Evolutionary conservation across 139 green algal genomes (phyloP), one percentile per base, ranked within the genome.

Genomic region (Coelastrella sp.): DNA sequence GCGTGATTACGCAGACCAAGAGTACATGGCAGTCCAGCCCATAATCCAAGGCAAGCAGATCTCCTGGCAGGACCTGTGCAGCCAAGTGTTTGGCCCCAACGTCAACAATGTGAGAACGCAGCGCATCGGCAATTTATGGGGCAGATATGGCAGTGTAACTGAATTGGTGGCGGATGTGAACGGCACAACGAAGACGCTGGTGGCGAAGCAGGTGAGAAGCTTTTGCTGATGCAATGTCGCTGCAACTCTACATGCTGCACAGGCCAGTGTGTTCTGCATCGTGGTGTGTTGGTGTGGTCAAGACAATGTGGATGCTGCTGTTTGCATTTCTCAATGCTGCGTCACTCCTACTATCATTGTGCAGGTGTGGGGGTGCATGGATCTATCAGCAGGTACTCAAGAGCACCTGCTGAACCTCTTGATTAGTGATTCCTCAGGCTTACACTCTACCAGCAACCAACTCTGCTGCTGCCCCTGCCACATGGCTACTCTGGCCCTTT

Each of bases 121-220:
- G 14, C 74, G 73, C 58, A 63, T 90, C 20, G 73, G 20, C 7
- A 84, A 73, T 25, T 8, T 90, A 60, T 90, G 85, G 85, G 57
- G 73, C 59, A 80, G 85, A 24, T 90, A 90, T 65, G 85, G 85
- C 58, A 90, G 85, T 76, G 59, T 90, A 7, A 76, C 56, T 20
- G 14, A 61, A 27, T 12, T 90, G n/a, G 7, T 25, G 22, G 85
- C 73, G 7, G 73, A 75, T 4, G 70, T 11, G 14, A 73, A 35
- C 4, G 68, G 24, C 12, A 63, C 56, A 22, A 84, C 63, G 25
- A 24, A 84, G 35, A 66, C 22, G 24, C 73, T 90, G 22, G 84
- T 90, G 27, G 85, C 74, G 5, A 90, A 90, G 58, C 85, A 90
- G 74, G 84, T 89, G 25, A 7, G 66, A 57, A 49, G 35, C 35